Base-by-base conservation (phyloP, 179 eudicot species). In the Drosera spatulata region DNA sequence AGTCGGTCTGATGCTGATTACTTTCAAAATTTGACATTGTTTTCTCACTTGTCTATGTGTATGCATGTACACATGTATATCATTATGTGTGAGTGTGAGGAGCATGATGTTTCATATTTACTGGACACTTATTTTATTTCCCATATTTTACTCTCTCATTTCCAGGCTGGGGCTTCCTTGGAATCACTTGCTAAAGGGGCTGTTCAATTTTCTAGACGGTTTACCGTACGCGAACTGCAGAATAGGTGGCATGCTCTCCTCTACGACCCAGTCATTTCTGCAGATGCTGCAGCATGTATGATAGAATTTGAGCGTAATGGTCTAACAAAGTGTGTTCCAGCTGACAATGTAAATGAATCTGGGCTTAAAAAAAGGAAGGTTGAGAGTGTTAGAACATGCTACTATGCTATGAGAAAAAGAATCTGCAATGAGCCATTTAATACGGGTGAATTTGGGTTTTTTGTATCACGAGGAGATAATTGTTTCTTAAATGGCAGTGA, bases 161-260 rank as follows among this genome's bases (percentile, higher is more conserved):
- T 64, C 46, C 66, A 87, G 95, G 80, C 79, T 58, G 95, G 59
- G 82, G 85, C 53, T 88, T 88, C 39, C 33, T 22, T 22, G 33
- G 33, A 22, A 22, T 22, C 33, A 22, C 33, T 22, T 22, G 33
- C 33, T 22, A 82, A 81, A 74, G 91, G 91, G 39, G 86, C 83
- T 1, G 86, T 82, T 64, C 76, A 77, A 3, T 69, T 49, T 69
- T 42, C 58, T 62, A 62, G 58, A 57, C 56, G 55, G 7, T 64
- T 7, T 41, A 42, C 43, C 41, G 48, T 65, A 56, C 55, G 56
- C 48, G 51, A 57, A 55, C 62, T 62, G 58, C 60, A 79, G 69
- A 80, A 85, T 74, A 85, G 85, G 62, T 85, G 96, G 88, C 65
- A 55, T 64, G 70, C 85, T 33, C 82, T 85, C 45, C 85, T 82